Evolutionary conservation across 257 asterid genomes (phyloP).

Genomic region (Solanum chmielewskii): DNA sequence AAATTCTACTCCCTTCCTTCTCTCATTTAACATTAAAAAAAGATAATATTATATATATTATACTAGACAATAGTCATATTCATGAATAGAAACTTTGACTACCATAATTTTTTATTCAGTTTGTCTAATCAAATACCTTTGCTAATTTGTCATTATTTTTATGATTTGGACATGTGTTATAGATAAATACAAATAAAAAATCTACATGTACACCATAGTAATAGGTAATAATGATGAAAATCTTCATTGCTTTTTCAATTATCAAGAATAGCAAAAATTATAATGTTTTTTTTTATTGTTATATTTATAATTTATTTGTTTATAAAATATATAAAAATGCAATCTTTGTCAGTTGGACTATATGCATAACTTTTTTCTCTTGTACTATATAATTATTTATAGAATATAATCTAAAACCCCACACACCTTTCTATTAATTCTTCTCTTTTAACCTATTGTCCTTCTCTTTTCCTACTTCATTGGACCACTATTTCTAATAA

Average conservation of each 20-base stretch:
- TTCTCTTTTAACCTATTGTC: not conserved
- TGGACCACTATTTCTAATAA: not conserved
- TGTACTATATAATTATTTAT: not conserved
- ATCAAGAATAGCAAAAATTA: not conserved
- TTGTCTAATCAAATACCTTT: not conserved
- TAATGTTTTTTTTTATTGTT: not conserved
- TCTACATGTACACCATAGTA: not conserved
- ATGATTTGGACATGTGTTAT: not conserved
- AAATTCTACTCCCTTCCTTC: not conserved
- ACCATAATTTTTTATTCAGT: not conserved
- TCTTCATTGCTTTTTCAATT: not conserved
- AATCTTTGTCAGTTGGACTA: not conserved
- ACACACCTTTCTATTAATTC: not conserved
- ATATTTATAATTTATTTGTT: not conserved
- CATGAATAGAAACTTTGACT: not conserved
- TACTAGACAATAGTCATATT: not conserved
- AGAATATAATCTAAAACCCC: not conserved
- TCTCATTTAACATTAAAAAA: not conserved
- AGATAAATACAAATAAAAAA: not conserved
- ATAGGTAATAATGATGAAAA: not conserved
- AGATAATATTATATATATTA: not conserved
- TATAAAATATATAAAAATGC: not conserved
- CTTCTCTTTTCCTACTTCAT: not conserved
- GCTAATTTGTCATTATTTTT: not conserved
- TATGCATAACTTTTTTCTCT: not conserved